These are phyloP conservation scores for Oleoguttula mirabilis DNA, from an alignment of 495 filamentous ascomycete genomes.

Conservation along the genomic window DNA sequence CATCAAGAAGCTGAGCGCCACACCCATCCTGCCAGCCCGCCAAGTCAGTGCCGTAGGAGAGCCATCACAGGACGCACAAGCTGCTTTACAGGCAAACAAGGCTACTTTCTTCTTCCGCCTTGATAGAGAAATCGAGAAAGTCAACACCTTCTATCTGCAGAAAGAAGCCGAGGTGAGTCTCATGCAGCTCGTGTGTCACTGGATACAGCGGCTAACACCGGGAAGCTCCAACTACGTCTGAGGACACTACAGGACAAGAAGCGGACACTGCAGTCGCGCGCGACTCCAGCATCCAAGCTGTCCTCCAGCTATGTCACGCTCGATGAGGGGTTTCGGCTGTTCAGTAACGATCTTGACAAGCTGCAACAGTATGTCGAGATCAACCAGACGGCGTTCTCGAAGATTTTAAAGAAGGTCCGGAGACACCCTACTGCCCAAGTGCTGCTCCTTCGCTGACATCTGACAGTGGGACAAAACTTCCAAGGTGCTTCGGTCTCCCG, in stretches of 20 bases:
- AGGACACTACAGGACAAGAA: constrained; percentile 92
- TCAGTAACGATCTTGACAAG: constrained; percentile 91
- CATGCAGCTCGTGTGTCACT: neutral
- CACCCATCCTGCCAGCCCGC: constrained; percentile 66
- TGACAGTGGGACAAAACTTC: constrained; percentile 93
- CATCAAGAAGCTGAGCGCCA: constrained; percentile 93
- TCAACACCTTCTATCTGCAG: constrained; percentile 94
- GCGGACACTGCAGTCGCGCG: constrained; percentile 64
- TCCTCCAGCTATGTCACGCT: constrained; percentile 86
- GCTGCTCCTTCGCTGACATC: constrained; percentile 24
- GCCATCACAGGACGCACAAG: constrained; percentile 59
- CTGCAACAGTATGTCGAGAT: constrained; percentile 97
- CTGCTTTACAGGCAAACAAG: constrained; percentile 89
- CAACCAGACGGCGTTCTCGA: constrained; percentile 93
- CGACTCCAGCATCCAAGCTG: constrained; percentile 57
- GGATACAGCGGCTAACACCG: neutral
- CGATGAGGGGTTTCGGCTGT: constrained; percentile 93
- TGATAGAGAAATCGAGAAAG: constrained; percentile 96
- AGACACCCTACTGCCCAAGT: constrained; percentile 2
- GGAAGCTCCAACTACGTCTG: constrained; percentile 78
- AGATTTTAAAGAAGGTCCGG: constrained; percentile 86
- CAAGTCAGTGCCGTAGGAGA: constrained; percentile 44
- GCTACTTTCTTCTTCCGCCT: constrained; percentile 97
- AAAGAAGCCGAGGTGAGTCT: constrained; percentile 86
- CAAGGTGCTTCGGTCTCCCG: constrained; percentile 43